Evolutionary conservation across 2,329 filamentous ascomycete species (phyloP).

Genomic region (Huntiella decipiens): DNA sequence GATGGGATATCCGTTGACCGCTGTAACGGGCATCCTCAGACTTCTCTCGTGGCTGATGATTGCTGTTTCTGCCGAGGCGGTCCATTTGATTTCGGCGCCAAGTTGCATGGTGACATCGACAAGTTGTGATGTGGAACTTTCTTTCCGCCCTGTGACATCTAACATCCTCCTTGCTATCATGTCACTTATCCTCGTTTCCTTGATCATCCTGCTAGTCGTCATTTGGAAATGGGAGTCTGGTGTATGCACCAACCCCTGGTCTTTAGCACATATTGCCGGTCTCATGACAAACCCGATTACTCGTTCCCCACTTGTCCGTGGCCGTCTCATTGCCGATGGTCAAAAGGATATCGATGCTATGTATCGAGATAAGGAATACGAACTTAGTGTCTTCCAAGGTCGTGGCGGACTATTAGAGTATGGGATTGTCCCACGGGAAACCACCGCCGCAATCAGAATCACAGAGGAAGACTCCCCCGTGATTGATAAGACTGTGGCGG

Average conservation of each 20-base stretch:
- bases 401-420: slow-evolving; percentile 5
- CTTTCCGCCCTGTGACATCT: slow-evolving; percentile 4
- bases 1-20: slow-evolving; percentile 4
- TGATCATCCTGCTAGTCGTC: slow-evolving; percentile 2
- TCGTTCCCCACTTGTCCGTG: slow-evolving; percentile 3
- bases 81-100: slow-evolving; percentile 2
- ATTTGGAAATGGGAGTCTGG: slow-evolving; percentile 9
- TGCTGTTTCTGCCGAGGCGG: slow-evolving; percentile 4
- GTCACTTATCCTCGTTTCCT: slow-evolving; percentile 3
- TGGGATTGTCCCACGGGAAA: slow-evolving; percentile 7
- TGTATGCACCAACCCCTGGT: slow-evolving; percentile 9
- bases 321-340: background rate
- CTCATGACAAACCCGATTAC: slow-evolving; percentile 2
- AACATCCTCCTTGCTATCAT: background rate
- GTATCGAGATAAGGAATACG: slow-evolving; percentile 4
- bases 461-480: slow-evolving; percentile 1
- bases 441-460: slow-evolving; percentile 1
- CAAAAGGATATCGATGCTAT: slow-evolving; percentile 2
- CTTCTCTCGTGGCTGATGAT: slow-evolving; percentile 4
- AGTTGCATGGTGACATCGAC: background rate
- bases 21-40: slow-evolving; percentile 1
- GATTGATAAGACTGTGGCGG: background rate
- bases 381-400: slow-evolving; percentile 1
- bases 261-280: slow-evolving; percentile 4
- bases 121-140: slow-evolving; percentile 2